phyloP scores from a whole-genome alignment of 2,329 filamentous ascomycete genomes.

The Trichoderma lentiforme region DNA sequence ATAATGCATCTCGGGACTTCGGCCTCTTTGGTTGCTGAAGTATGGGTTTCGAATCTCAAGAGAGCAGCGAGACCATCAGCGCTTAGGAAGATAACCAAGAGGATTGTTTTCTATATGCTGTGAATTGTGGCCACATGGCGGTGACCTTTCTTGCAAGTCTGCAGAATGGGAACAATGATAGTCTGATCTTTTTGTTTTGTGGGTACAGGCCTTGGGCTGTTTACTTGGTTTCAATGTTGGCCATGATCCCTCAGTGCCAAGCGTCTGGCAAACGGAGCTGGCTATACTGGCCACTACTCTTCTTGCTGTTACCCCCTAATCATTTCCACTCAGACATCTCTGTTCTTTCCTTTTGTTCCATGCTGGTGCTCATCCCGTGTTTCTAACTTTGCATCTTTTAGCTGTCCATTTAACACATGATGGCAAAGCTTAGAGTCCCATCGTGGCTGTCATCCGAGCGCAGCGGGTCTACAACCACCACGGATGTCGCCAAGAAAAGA shows the following conservation, averaged over 20 bases:
- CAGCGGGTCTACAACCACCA: conserved; percentile 21
- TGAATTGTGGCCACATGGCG: neutral
- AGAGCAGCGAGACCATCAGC: neutral
- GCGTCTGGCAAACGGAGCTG: neutral
- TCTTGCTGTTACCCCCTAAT: neutral
- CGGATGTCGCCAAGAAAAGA: conserved; percentile 34
- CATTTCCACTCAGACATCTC: neutral
- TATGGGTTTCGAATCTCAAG: neutral
- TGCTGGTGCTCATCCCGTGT: neutral
- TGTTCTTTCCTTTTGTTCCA: neutral
- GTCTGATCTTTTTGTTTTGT: neutral
- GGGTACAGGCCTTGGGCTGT: neutral
- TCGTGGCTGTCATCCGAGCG: conserved; percentile 34
- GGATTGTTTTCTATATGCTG: neutral
- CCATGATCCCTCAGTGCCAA: neutral
- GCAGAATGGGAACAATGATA: neutral
- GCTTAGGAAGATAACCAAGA: neutral
- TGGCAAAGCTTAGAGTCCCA: conserved; percentile 36
- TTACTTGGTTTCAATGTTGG: neutral
- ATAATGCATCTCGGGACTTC: neutral
- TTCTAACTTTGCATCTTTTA: neutral
- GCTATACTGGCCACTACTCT: neutral
- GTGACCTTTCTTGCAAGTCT: neutral
- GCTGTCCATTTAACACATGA: conserved; percentile 11
- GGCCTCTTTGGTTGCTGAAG: neutral